phyloP scores from a whole-genome alignment of 305 asterid genomes.

The Lippia alba region DNA sequence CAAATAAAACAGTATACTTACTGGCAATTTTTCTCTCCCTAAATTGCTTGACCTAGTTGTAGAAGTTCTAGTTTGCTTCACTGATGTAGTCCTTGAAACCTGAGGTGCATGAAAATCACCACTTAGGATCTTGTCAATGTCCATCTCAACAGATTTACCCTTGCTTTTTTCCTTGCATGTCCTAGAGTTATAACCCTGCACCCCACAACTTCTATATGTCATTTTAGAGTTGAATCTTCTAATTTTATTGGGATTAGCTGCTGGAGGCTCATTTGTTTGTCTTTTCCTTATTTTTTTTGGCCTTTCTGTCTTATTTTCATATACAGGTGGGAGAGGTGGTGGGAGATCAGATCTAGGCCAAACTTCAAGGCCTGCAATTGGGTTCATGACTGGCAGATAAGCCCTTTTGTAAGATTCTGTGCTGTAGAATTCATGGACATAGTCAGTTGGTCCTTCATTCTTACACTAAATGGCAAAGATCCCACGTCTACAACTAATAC shows the following conservation, averaged over 20 bases:
- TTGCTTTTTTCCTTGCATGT: no score
- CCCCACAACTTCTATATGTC: no score
- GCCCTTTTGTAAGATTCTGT: neutral
- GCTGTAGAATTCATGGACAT: neutral
- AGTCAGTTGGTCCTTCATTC: neutral
- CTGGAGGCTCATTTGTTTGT: neutral
- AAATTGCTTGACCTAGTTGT: no score
- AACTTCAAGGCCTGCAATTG: neutral
- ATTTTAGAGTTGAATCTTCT: no score
- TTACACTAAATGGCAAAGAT: neutral
- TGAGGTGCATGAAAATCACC: no score
- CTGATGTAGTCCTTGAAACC: no score
- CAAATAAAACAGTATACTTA: no score
- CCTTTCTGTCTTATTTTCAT: neutral
- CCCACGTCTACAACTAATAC: neutral
- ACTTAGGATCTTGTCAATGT: no score
- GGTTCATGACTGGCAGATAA: neutral
- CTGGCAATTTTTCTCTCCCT: no score
- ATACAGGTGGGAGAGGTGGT: neutral
- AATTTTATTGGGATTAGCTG: neutral
- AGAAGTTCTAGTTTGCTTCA: no score
- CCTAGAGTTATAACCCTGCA: no score
- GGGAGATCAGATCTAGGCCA: neutral
- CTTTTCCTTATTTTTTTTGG: neutral
- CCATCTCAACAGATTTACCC: no score